These are phyloP conservation scores for Fusarium longipes DNA, from an alignment of 2,329 filamentous ascomycete species.

Conservation along the genomic window DNA sequence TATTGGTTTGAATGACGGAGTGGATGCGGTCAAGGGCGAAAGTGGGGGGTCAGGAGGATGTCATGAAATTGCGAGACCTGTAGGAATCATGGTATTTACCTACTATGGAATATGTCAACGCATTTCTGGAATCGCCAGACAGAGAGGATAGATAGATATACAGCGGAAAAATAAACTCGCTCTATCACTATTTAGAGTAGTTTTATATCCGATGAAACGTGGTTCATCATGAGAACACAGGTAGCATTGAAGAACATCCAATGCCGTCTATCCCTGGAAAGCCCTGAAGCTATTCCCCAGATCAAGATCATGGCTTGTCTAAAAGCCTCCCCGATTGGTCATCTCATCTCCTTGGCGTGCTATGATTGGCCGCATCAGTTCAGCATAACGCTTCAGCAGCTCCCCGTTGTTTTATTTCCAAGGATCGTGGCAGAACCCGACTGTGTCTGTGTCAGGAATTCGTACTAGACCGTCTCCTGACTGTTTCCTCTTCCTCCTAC, in stretches of 20 bases:
- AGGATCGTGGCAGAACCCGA: conserved; percentile 41
- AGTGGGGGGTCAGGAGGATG: conserved; percentile 45
- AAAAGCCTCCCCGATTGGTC: conserved; percentile 20
- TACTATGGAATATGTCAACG: conserved; percentile 7
- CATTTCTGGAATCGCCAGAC: not conserved
- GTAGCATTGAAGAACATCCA: not conserved
- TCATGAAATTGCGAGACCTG: conserved; percentile 42
- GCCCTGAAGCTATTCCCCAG: conserved; percentile 34
- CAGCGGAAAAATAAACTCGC: not conserved
- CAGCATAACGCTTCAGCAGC: conserved; percentile 9
- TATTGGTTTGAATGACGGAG: conserved; percentile 25
- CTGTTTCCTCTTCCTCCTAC: conserved; percentile 25
- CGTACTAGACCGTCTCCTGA: conserved; percentile 42
- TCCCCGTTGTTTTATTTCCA: conserved; percentile 30
- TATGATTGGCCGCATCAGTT: conserved; percentile 21
- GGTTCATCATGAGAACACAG: conserved; percentile 10
- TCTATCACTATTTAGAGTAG: not conserved
- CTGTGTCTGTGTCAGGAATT: conserved; percentile 33
- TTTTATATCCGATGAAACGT: not conserved
- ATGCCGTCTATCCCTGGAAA: conserved; percentile 17
- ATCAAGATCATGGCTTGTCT: conserved; percentile 27
- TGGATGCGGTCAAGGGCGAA: conserved; percentile 37
- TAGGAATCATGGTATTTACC: conserved; percentile 28
- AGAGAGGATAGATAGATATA: not conserved
- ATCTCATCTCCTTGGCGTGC: not conserved